These are phyloP conservation scores for Mayamaea pseudoterrestris DNA, from an alignment of 108 stramenopile species.

Conservation along the genomic window DNA sequence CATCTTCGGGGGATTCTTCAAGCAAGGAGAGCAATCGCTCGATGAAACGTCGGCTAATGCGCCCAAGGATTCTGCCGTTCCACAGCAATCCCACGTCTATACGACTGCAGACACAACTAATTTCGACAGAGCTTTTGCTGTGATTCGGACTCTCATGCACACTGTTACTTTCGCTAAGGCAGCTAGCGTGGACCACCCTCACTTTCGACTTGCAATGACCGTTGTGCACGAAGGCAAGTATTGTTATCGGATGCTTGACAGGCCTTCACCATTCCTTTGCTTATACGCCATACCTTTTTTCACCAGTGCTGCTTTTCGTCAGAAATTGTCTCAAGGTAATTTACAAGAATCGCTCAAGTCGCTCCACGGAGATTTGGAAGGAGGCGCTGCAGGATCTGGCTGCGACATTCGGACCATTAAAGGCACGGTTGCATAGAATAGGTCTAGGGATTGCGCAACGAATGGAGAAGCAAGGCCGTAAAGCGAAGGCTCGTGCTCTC, in stretches of 20 bases:
- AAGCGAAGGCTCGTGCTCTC: conserved; percentile 48
- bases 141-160: conserved; percentile 34
- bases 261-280: no score
- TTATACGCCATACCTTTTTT: no score
- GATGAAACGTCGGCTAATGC: neutral
- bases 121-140: conserved; percentile 28
- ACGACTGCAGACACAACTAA: neutral
- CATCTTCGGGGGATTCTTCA: conserved; percentile 32
- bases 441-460: conserved; percentile 55
- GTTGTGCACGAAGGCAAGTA: conserved; percentile 60
- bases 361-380: conserved; percentile 51
- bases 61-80: no score
- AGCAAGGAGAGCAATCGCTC: neutral
- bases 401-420: conserved; percentile 61
- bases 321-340: conserved; percentile 56
- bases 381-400: conserved; percentile 49
- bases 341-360: conserved; percentile 44
- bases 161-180: conserved; percentile 56
- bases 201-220: conserved; percentile 50
- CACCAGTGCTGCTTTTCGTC: conserved; percentile 49
- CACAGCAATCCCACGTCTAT: no score
- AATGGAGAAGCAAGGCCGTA: conserved; percentile 58
- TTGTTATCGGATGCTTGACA: no score
- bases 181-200: conserved; percentile 49
- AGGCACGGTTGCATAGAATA: conserved; percentile 48